Base-by-base conservation (phyloP, 257 asterid species). In the Verbena officinalis region DNA sequence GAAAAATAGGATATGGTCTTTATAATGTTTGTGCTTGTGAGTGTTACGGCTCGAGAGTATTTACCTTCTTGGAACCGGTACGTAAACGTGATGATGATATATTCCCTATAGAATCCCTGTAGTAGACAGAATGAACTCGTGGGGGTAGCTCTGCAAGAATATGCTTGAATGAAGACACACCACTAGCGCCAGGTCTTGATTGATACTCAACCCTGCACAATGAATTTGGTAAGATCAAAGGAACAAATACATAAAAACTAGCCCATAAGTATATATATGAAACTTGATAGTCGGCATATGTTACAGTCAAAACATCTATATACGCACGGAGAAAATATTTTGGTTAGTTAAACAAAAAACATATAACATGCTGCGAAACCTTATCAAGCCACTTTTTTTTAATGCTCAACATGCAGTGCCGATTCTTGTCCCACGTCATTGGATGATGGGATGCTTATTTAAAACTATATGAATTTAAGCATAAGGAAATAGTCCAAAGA, bases 71-170 rank as follows among this genome's bases (percentile, higher is more conserved):
- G 72, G 83, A 74, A 67, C 68, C 73, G 53, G 84, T 77, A 43
- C 97, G 97, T 39, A 94, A 74, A 21, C 86, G 95, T 43, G 99
- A 94, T 44, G 99, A 77, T 17, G 97, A 94, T 73, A 94, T 90
- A 56, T 94, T 94, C 65, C 97, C 99, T 13, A 94, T 94, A 34
- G 74, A 79, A 82, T 94, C 99, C 73, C 99, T 84, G 87, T 94
- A 94, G 83, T 94, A 94, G 70, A 94, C 99, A 63, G 99, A 94
- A 78, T 88, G 99, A 80, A 90, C 96, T 56, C 95, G 81, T 34
- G 97, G 97, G 46, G 99, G 99, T 59, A 94, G 75, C 71, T 76
- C 92, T 20, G 96, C 99, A 63, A 84, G 84, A 77, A 94, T 86
- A 84, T 90, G 92, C 84, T 86, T 94, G 81, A 94, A 88, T 65